A percentile compares a stretch with the other conserved stretches of the same genome.
These are phyloP conservation scores for Trichothecium sympodiale DNA, from an alignment of 2,329 filamentous ascomycete genomes.

Conservation along the genomic window DNA sequence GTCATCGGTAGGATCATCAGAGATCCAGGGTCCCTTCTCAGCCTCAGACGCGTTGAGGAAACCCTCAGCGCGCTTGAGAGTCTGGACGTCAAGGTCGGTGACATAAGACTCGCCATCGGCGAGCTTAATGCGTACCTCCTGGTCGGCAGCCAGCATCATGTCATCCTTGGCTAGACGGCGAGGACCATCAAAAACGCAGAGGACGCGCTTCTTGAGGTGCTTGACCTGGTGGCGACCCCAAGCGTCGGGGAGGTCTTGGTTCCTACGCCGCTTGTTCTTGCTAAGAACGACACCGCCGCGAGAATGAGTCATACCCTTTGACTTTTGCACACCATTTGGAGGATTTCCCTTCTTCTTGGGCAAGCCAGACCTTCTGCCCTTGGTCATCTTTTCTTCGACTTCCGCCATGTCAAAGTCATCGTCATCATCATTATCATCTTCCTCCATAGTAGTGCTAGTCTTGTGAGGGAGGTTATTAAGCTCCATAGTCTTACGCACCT, in stretches of 20 bases:
- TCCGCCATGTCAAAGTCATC: slow-evolving; percentile 43
- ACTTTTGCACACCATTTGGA: slow-evolving; percentile 49
- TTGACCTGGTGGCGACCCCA: slow-evolving; percentile 89
- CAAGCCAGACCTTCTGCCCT: slow-evolving; percentile 13
- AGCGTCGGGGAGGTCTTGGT: slow-evolving; percentile 64
- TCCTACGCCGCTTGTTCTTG: slow-evolving; percentile 78
- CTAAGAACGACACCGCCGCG: slow-evolving; percentile 58
- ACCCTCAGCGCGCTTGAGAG: slow-evolving; percentile 75
- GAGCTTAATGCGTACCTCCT: slow-evolving; percentile 81
- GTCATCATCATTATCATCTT: slow-evolving; percentile 43
- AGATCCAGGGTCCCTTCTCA: slow-evolving; percentile 78
- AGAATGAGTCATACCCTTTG: slow-evolving; percentile 65
- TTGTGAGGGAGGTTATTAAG: slow-evolving; percentile 47
- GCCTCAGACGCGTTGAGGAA: slow-evolving; percentile 70
- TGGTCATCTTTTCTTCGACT: slow-evolving; percentile 35
- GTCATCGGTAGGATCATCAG: slow-evolving; percentile 56
- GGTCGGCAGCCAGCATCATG: slow-evolving; percentile 94
- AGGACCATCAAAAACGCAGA: slow-evolving; percentile 83
- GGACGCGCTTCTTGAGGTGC: slow-evolving; percentile 93
- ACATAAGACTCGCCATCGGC: slow-evolving; percentile 69
- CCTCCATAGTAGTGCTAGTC: slow-evolving; percentile 23
- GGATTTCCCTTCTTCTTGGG: slow-evolving; percentile 47
- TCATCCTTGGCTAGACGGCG: slow-evolving; percentile 93
- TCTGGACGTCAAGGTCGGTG: slow-evolving; percentile 88
- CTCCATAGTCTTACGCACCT: slow-evolving; percentile 50